Evolutionary conservation across 2,329 filamentous ascomycete genomes (phyloP).

Genomic region (Metarhizium guizhouense): DNA sequence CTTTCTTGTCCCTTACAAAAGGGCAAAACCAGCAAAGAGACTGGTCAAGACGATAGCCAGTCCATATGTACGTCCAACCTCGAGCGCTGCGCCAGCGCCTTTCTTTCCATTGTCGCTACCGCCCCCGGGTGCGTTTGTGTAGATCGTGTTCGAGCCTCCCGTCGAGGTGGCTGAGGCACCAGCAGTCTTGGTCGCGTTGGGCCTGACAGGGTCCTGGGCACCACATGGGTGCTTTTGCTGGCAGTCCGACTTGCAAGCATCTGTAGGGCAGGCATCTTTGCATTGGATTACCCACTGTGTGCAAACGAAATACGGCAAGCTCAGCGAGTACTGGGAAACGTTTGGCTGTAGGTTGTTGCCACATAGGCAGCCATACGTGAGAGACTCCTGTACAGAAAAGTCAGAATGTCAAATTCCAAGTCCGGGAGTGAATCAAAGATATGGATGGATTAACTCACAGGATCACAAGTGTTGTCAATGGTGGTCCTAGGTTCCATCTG

Average conservation of each 20-base stretch:
- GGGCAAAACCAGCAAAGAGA: conserved; percentile 31
- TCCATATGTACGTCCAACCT: conserved; percentile 27
- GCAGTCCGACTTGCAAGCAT: conserved; percentile 38
- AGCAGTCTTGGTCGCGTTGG: conserved; percentile 25
- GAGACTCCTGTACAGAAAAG: conserved; percentile 32
- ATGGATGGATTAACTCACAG: conserved; percentile 34
- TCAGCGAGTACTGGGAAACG: conserved; percentile 67
- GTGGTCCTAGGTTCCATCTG: conserved; percentile 45
- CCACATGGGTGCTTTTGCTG: conserved; percentile 5
- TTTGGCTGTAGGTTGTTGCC: conserved; percentile 58
- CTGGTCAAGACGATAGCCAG: conserved; percentile 27
- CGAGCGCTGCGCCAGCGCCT: conserved; percentile 20
- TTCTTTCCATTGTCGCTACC: conserved; percentile 14
- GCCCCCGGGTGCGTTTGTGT: conserved; percentile 10
- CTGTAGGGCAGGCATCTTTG: conserved; percentile 66
- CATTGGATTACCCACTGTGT: conserved; percentile 63
- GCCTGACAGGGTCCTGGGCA: conserved; percentile 21
- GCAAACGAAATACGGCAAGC: conserved; percentile 71
- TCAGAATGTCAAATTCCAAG: background rate
- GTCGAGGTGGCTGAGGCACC: conserved; percentile 29
- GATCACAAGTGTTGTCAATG: conserved; percentile 56
- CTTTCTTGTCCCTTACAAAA: conserved; percentile 21
- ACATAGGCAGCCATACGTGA: conserved; percentile 68
- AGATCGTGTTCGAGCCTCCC: conserved; percentile 13
- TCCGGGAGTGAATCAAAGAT: background rate